Conservation (phyloP, 1,139 yeast species). For the Diutina catenulata region DNA sequence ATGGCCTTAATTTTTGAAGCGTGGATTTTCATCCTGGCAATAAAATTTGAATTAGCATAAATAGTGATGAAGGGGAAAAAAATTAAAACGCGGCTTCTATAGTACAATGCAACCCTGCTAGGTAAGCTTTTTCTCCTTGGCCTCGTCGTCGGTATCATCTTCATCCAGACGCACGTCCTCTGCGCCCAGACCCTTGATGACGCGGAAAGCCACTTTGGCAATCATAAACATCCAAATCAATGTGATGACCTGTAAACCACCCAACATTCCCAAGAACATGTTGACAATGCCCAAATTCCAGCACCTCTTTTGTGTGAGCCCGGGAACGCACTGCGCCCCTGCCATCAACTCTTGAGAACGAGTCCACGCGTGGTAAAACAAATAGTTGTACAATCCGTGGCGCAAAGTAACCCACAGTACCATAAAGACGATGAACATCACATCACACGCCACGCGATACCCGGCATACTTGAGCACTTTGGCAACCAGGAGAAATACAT, state of each 20-base stretch:
- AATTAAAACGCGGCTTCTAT: too few relatives aligned
- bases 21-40: too few relatives aligned
- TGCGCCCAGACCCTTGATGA: slow-evolving; percentile 59
- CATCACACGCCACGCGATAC: slow-evolving; percentile 47
- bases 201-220: slow-evolving; percentile 54
- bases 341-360: slow-evolving; percentile 26
- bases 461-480: slow-evolving; percentile 72
- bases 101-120: too few relatives aligned
- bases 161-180: slow-evolving; percentile 81
- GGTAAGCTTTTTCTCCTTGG: too few relatives aligned
- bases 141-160: slow-evolving; percentile 30
- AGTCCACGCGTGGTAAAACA: slow-evolving; percentile 41
- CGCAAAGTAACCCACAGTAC: slow-evolving; percentile 59
- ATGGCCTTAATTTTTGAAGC: too few relatives aligned
- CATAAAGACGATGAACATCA: slow-evolving; percentile 56
- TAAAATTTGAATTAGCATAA: too few relatives aligned
- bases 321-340: slow-evolving; percentile 25
- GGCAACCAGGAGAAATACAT: slow-evolving; percentile 58
- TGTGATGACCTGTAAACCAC: slow-evolving; percentile 56
- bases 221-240: slow-evolving; percentile 70
- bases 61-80: too few relatives aligned
- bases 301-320: slow-evolving; percentile 31
- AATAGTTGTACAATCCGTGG: slow-evolving; percentile 64
- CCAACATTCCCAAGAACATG: slow-evolving; percentile 43
- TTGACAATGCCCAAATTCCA: slow-evolving; percentile 43